phyloP scores from a whole-genome alignment of 2,329 filamentous ascomycete genomes.

The Colletotrichum navitas region DNA sequence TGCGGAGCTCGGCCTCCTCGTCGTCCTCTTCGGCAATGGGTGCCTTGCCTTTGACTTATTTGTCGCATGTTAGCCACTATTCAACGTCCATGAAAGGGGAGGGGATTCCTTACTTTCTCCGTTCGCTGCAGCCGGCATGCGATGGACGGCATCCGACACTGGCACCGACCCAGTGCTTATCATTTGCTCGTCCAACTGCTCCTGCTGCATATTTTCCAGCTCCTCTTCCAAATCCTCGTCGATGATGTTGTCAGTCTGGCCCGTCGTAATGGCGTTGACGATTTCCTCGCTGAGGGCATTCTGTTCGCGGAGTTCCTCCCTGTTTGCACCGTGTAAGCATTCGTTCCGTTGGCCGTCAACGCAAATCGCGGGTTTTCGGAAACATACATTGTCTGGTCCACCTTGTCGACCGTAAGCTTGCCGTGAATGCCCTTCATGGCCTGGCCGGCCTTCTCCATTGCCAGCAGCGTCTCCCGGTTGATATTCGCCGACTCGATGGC shows the following conservation, averaged over 20 bases:
- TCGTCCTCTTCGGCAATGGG: conserved; percentile 80
- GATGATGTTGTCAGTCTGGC: conserved; percentile 78
- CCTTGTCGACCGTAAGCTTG: conserved; percentile 91
- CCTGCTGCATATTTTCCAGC: conserved; percentile 88
- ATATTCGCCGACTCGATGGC: conserved; percentile 98
- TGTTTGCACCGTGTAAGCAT: conserved; percentile 52
- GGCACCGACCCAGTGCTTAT: conserved; percentile 88
- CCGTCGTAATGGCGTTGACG: conserved; percentile 83
- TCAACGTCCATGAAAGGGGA: not conserved
- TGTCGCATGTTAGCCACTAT: conserved; percentile 13
- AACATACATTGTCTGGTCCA: conserved; percentile 92
- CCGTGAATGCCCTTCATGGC: conserved; percentile 96
- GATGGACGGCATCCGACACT: conserved; percentile 80
- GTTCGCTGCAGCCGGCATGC: conserved; percentile 80
- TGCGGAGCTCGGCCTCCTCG: conserved; percentile 94
- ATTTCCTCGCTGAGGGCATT: conserved; percentile 96
- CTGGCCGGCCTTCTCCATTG: conserved; percentile 90
- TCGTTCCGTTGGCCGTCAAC: not conserved
- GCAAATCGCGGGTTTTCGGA: not conserved
- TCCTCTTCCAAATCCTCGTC: conserved; percentile 89
- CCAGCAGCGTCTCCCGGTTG: conserved; percentile 94
- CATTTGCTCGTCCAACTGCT: conserved; percentile 94
- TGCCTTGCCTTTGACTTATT: conserved; percentile 65
- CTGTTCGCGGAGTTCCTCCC: conserved; percentile 92
- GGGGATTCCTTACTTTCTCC: conserved; percentile 76